Base-by-base conservation (phyloP, 192 early-diverging fungal species). In the Kappamyces sp. region DNA sequence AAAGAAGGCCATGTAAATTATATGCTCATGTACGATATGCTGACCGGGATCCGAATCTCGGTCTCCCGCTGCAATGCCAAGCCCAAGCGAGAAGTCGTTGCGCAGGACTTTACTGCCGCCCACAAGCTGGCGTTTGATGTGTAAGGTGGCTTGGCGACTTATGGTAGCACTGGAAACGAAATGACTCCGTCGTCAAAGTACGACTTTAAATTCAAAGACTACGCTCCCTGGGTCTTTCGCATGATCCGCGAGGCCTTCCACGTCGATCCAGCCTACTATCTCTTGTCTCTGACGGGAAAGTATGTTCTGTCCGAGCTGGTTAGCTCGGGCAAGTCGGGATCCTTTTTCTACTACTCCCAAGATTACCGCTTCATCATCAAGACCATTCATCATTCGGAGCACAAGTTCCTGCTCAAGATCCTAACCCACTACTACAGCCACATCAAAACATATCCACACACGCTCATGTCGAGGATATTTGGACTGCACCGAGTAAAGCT, bases 161-260 rank as follows among this genome's bases (percentile, higher is more conserved):
- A 8, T 47, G 9, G 6, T 67, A 87, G 85, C 40, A 88, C 86
- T 39, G 92, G 93, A 10, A 93, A 94, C 67, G 94, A 99, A 70
- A 67, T 97, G 69, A 93, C 91, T n/a, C 91, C 97, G 10, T 87
- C 86, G 7, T 87, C 90, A 12, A 84, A 86, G 52, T 98, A 98
- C 74, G 93, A 98, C 65, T 99, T 97, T 70, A 98, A 98, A 75
- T 99, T 98, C 71, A 99, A 99, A 67, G 97, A 99, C 71, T 97
- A 97, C 64, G 90, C 92, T 7, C 97, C 94, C 1, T 94, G 92
- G 92, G 90, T 94, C 5, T 99, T 99, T 67, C 86, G 92, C 35
- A 71, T 82, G 63, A 82, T 99, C 55, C 77, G 97, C 40, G 88
- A 93, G 51, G 78, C 77, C 4, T 96, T 94, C 70, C 76, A 86